Percentiles rank a stretch among this genome's conserved stretches.
Evolutionary conservation across 139 green algal genomes (phyloP).

Genomic region (Nannochloris sp.): DNA sequence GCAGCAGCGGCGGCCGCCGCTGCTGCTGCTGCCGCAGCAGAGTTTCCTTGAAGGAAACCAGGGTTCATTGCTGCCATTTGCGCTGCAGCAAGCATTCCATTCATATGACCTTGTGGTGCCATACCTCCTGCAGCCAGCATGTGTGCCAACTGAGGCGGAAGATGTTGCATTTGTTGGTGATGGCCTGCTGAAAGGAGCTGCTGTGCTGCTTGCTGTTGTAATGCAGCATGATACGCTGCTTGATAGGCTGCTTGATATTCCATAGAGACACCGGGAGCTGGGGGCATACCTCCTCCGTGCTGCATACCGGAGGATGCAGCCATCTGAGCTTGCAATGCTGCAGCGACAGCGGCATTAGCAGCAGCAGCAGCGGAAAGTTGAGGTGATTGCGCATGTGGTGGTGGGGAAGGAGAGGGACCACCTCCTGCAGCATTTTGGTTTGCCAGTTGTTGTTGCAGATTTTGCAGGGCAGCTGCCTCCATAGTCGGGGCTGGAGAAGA

Average conservation of each 20-base stretch:
- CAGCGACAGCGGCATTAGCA: constrained; percentile 13
- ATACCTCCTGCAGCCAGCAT: constrained; percentile 4
- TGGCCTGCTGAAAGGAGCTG: constrained; percentile 1
- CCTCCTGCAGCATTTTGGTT: background rate
- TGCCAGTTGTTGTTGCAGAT: constrained; percentile 6
- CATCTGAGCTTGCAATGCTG: constrained; percentile 4
- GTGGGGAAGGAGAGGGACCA: background rate
- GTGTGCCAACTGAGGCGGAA: constrained; percentile 15
- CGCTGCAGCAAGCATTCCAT: constrained; percentile 38
- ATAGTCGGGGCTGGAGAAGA: background rate
- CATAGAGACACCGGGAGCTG: constrained; percentile 10
- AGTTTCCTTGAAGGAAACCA: constrained; percentile 28
- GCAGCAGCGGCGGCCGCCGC: constrained; percentile 51
- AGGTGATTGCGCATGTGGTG: constrained; percentile 3
- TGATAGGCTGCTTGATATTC: constrained; percentile 86
- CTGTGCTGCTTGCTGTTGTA: constrained; percentile 59
- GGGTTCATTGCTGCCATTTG: constrained; percentile 40
- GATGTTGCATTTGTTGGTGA: background rate
- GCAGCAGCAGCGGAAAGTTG: constrained; percentile 11
- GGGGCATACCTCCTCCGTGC: background rate
- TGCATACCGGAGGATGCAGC: background rate
- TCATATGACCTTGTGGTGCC: constrained; percentile 15
- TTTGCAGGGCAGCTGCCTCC: constrained; percentile 4
- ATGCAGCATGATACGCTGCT: constrained; percentile 70
- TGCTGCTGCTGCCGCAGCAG: constrained; percentile 36